Evolutionary conservation across 83 land plant genomes (phyloP).

Genomic region (Picea abies): DNA sequence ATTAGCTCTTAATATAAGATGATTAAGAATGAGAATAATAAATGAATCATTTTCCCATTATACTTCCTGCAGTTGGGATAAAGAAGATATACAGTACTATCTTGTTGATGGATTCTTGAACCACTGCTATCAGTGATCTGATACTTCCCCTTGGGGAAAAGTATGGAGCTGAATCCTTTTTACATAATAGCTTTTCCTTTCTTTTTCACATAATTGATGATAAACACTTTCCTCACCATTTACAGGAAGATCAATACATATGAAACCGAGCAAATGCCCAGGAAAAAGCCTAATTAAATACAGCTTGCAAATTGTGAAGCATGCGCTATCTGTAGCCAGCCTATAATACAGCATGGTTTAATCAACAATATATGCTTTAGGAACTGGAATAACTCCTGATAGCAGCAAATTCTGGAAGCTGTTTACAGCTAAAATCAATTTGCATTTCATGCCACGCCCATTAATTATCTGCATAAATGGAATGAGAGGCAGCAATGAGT

Average conservation of each 20-base stretch:
- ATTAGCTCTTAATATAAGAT: slow-evolving; percentile 21
- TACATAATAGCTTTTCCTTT: slow-evolving; percentile 8
- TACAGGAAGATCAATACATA: slow-evolving; percentile 11
- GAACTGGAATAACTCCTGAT: slow-evolving; percentile 6
- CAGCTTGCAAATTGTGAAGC: slow-evolving; percentile 8
- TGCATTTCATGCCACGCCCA: not conserved
- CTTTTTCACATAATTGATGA: slow-evolving; percentile 10
- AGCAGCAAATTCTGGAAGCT: not conserved
- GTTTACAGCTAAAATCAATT: not conserved
- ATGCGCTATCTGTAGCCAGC: not conserved
- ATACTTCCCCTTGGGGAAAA: slow-evolving; percentile 12
- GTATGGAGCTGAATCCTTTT: slow-evolving; percentile 11
- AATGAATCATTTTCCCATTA: slow-evolving; percentile 10
- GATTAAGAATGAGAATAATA: slow-evolving; percentile 20
- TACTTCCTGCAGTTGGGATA: not conserved
- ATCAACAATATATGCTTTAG: not conserved
- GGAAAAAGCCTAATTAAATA: slow-evolving; percentile 8
- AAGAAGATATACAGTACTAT: slow-evolving; percentile 8
- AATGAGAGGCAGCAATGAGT: slow-evolving; percentile 81
- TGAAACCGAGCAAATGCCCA: slow-evolving; percentile 9
- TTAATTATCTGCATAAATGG: slow-evolving; percentile 17
- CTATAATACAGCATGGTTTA: slow-evolving; percentile 4
- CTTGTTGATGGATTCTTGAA: slow-evolving; percentile 5
- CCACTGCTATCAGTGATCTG: not conserved
- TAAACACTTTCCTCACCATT: slow-evolving; percentile 13